phyloP scores from a whole-genome alignment of 2,329 filamentous ascomycete genomes.

The Cytospora piceicola region DNA sequence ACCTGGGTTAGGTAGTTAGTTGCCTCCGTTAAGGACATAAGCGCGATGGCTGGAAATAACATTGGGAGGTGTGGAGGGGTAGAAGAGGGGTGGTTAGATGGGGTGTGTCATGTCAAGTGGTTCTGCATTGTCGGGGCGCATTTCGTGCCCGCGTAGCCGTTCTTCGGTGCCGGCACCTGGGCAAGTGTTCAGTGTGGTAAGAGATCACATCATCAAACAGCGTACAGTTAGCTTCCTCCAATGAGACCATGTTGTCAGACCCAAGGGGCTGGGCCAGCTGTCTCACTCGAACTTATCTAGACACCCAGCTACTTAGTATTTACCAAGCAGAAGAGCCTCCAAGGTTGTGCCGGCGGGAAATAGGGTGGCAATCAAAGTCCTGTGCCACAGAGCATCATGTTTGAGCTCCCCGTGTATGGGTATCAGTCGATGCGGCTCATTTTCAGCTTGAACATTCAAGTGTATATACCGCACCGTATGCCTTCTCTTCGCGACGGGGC shows the following conservation, averaged over 20 bases:
- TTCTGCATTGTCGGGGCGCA: neutral
- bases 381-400: neutral
- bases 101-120: too few relatives aligned
- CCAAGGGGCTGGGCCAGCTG: neutral
- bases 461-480: too few relatives aligned
- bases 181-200: neutral
- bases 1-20: conserved; percentile 6
- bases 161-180: neutral
- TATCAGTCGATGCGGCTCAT: conserved; percentile 2
- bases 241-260: neutral
- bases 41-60: neutral
- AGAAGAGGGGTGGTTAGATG: neutral
- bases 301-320: too few relatives aligned
- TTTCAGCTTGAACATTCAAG: conserved; percentile 9
- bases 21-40: neutral
- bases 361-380: conserved; percentile 10
- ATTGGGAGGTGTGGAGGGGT: neutral
- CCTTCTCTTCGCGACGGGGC: too few relatives aligned
- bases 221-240: neutral
- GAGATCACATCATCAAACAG: neutral
- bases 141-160: neutral
- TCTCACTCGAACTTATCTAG: neutral
- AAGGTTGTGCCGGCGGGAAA: too few relatives aligned
- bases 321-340: too few relatives aligned
- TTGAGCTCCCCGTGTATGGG: neutral